phyloP scores from a whole-genome alignment of 495 filamentous ascomycete species.

The Xylaria sp. region DNA sequence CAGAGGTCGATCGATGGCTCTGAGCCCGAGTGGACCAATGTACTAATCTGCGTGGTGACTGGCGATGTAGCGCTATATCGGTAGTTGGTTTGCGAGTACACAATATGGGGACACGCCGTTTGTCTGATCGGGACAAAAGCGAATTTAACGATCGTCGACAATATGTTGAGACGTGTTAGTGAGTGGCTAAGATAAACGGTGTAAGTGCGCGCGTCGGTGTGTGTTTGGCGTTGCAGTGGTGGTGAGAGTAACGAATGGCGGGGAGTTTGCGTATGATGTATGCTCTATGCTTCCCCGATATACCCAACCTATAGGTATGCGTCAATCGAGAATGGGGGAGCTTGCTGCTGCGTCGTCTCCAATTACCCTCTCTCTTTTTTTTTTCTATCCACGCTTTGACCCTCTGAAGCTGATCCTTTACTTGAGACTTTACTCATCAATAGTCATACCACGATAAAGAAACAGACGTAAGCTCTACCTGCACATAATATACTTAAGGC shows the following conservation, averaged over 20 bases:
- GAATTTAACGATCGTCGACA: not conserved
- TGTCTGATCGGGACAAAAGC: not conserved
- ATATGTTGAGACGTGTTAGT: not conserved
- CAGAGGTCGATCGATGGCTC: not conserved
- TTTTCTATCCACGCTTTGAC: constrained; percentile 17
- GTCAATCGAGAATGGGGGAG: constrained; percentile 17
- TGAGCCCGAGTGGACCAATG: not conserved
- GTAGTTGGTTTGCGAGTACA: not conserved
- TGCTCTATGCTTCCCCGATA: constrained; percentile 35
- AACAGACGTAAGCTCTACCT: constrained; percentile 18
- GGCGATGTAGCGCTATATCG: not conserved
- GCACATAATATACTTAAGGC: constrained; percentile 29
- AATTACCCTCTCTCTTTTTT: constrained; percentile 7
- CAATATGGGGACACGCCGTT: not conserved
- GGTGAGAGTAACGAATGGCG: constrained; percentile 23
- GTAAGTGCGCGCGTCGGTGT: constrained; percentile 26
- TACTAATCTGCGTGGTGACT: not conserved
- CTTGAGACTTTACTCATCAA: constrained; percentile 12
- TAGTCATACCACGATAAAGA: not conserved
- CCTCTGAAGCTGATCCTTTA: constrained; percentile 5
- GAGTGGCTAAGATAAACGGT: not conserved
- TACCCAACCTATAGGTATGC: constrained; percentile 23
- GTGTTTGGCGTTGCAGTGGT: constrained; percentile 28
- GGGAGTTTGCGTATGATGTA: constrained; percentile 30
- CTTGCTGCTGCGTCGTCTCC: constrained; percentile 24